phyloP scores from a whole-genome alignment of 2,329 filamentous ascomycete genomes.

The Hortaea sp. region DNA sequence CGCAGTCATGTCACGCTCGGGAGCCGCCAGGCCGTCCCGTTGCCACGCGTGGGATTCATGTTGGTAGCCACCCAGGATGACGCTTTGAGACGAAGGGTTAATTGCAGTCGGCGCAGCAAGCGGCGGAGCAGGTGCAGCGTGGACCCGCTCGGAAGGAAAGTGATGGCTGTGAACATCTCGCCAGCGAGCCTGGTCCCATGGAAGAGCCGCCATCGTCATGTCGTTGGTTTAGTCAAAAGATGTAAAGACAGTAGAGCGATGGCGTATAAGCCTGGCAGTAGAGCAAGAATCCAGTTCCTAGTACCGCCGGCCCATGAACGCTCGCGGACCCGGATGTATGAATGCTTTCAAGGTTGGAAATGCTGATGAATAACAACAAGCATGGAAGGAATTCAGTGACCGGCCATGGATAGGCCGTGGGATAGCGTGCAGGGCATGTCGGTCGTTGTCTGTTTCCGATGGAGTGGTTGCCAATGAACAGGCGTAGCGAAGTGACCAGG shows the following conservation, averaged over 20 bases:
- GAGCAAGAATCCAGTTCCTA: no score
- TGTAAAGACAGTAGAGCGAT: background rate
- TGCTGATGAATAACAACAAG: background rate
- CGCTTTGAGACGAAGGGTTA: constrained; percentile 8
- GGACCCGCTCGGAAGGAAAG: background rate
- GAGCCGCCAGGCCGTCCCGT: background rate
- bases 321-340: no score
- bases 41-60: background rate
- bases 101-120: constrained; percentile 10
- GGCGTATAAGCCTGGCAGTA: background rate
- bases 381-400: background rate
- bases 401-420: background rate
- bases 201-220: background rate
- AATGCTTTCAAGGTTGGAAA: background rate
- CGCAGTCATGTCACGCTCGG: constrained; percentile 1
- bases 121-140: constrained; percentile 3
- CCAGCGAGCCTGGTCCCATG: constrained; percentile 1
- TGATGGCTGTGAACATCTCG: background rate
- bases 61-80: constrained; percentile 5
- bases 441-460: background rate
- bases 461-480: background rate
- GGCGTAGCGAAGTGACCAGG: background rate
- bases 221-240: background rate
- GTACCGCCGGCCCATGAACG: no score
- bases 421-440: background rate